Evolutionary conservation across 352 stramenopile species (phyloP).

Genomic region (Pythium grandisporangium): DNA sequence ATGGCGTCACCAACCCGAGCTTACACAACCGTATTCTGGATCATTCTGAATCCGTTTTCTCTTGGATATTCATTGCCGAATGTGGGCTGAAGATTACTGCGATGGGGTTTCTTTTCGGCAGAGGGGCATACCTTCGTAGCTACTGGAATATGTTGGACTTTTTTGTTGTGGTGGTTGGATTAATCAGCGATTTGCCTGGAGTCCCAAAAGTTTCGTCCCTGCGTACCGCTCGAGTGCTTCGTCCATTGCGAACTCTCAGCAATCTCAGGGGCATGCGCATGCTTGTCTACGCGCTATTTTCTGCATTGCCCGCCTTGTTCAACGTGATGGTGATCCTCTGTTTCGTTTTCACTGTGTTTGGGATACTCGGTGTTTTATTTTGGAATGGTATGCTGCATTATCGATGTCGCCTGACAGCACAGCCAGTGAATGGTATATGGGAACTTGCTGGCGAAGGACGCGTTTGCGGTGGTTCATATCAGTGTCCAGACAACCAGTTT

Average conservation of each 20-base stretch:
- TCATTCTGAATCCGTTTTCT: conserved; percentile 22
- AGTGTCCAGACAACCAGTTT: conserved; percentile 15
- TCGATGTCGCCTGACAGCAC: conserved; percentile 35
- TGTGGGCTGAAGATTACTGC: conserved; percentile 73
- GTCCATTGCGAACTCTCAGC: conserved; percentile 51
- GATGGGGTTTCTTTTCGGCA: conserved; percentile 48
- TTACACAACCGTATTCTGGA: conserved; percentile 28
- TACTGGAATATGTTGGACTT: conserved; percentile 85
- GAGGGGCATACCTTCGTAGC: conserved; percentile 53
- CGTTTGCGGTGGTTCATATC: conserved; percentile 26
- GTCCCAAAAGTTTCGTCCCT: conserved; percentile 27
- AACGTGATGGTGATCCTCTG: conserved; percentile 57
- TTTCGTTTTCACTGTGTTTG: conserved; percentile 70
- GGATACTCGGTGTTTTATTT: conserved; percentile 55
- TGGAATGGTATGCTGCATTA: conserved; percentile 41
- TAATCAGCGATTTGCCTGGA: conserved; percentile 24
- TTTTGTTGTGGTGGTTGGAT: conserved; percentile 58
- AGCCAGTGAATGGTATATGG: conserved; percentile 34
- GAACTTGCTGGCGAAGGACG: conserved; percentile 12
- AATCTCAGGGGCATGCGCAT: conserved; percentile 28
- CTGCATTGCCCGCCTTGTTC: conserved; percentile 39
- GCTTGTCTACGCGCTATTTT: conserved; percentile 49
- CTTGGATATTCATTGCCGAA: conserved; percentile 68
- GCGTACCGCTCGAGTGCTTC: conserved; percentile 33
- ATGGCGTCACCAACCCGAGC: conserved; percentile 13